These are phyloP conservation scores for Fusarium napiforme DNA, from an alignment of 2,329 filamentous ascomycete species.

Conservation along the genomic window DNA sequence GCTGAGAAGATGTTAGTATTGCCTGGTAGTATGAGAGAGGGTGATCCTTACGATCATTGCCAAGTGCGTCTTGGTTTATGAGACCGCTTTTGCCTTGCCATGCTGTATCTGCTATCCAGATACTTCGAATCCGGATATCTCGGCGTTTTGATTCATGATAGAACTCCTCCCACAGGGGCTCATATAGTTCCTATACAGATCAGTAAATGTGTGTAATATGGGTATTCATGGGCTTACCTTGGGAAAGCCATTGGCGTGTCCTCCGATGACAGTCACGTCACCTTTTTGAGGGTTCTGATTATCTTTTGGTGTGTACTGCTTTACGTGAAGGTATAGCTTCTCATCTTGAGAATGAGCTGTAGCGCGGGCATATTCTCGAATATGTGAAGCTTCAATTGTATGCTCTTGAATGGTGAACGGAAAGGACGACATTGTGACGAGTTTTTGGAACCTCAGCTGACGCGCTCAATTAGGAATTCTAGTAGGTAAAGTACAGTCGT, in stretches of 20 bases:
- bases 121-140: slow-evolving; percentile 78
- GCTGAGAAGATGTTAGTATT: slow-evolving; percentile 26
- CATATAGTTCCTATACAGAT: slow-evolving; percentile 79
- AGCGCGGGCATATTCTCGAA: slow-evolving; percentile 82
- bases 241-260: slow-evolving; percentile 92
- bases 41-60: slow-evolving; percentile 79
- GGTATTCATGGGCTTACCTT: slow-evolving; percentile 66
- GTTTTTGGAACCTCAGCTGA: background rate
- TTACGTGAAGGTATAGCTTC: slow-evolving; percentile 77
- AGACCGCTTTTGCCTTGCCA: slow-evolving; percentile 84
- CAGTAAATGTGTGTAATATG: background rate
- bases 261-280: slow-evolving; percentile 85
- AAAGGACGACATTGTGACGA: slow-evolving; percentile 38
- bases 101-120: slow-evolving; percentile 92
- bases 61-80: slow-evolving; percentile 79
- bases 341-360: slow-evolving; percentile 80
- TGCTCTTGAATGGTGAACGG: slow-evolving; percentile 78
- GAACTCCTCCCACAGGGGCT: slow-evolving; percentile 90
- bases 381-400: slow-evolving; percentile 77
- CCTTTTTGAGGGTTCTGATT: slow-evolving; percentile 75
- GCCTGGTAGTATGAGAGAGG: background rate
- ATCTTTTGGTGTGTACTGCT: slow-evolving; percentile 85
- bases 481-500: background rate
- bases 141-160: slow-evolving; percentile 65
- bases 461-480: rapidly evolving